These are phyloP conservation scores for Sporormia fimetaria DNA, from an alignment of 495 filamentous ascomycete genomes.

Conservation along the genomic window DNA sequence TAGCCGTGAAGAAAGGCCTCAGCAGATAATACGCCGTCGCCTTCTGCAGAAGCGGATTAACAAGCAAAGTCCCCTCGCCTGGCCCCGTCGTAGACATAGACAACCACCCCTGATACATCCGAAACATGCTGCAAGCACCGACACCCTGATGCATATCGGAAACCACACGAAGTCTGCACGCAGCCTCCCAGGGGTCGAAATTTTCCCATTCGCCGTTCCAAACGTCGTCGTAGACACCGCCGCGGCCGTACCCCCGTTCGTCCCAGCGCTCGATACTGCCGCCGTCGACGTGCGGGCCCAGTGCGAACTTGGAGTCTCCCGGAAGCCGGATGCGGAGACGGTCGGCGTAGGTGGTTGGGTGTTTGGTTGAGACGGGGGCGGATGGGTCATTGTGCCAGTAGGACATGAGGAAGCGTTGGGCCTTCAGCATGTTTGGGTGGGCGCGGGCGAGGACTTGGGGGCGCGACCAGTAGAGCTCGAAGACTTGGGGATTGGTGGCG, in stretches of 20 bases:
- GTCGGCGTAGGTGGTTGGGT: conserved; percentile 67
- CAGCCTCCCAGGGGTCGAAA: conserved; percentile 71
- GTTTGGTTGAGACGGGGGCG: conserved; percentile 45
- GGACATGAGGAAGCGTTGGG: conserved; percentile 61
- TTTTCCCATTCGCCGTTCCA: conserved; percentile 68
- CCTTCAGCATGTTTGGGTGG: conserved; percentile 56
- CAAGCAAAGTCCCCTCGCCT: conserved; percentile 66
- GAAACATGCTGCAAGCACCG: conserved; percentile 72
- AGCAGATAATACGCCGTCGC: conserved; percentile 71
- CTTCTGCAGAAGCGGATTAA: conserved; percentile 66
- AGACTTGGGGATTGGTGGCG: conserved; percentile 58
- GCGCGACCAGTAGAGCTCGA: conserved; percentile 81
- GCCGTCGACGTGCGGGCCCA: conserved; percentile 78
- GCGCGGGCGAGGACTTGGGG: conserved; percentile 62
- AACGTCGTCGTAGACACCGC: conserved; percentile 59
- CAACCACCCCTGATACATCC: conserved; percentile 84
- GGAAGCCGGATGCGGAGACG: conserved; percentile 67
- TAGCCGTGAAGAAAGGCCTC: conserved; percentile 68
- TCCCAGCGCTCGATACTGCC: conserved; percentile 86
- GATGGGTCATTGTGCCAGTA: conserved; percentile 60
- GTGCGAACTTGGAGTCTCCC: conserved; percentile 67
- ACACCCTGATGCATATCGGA: conserved; percentile 74
- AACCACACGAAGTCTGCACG: conserved; percentile 52
- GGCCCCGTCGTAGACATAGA: conserved; percentile 62
- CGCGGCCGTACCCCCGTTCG: conserved; percentile 57